Evolutionary conservation across 108 stramenopile species (phyloP), one percentile per base, ranked within the genome.

Genomic region (Conticribra guillardii): DNA sequence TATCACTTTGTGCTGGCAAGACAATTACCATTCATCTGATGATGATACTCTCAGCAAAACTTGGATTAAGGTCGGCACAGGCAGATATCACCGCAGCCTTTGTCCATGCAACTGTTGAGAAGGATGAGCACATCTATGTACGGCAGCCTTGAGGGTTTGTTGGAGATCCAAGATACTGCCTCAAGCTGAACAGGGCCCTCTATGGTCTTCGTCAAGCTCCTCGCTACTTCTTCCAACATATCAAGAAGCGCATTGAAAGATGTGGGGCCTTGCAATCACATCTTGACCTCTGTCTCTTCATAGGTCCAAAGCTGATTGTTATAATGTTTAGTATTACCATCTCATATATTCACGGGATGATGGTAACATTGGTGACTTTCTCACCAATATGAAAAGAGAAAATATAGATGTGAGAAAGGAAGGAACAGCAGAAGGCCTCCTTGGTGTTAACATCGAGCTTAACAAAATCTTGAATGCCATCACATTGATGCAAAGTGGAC

Each of bases 271-370:
- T 55, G 69, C 61, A 63, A n/a, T 50, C 66, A 7, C 30, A 51
- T 0, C 11, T 60, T 0, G 84, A 82, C 47, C 80, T 71, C 14
- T 87, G 85, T 37, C 60, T 87, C 32, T 77, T 84, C 27, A 16
- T 71, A 21, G 37, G 54, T 1, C 31, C 44, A 2, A 56, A 56
- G 4, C 22, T 80, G 0, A 60, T 84, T 19, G 41, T 69, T 17
- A 34, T 84, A 1, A 7, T 62, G 0, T 86, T n/a, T n/a, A n/a
- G n/a, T n/a, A n/a, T n/a, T n/a, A n/a, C n/a, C n/a, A n/a, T n/a
- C n/a, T n/a, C n/a, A n/a, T n/a, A n/a, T n/a, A n/a, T n/a, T n/a
- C n/a, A n/a, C n/a, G n/a, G n/a, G n/a, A n/a, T n/a, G n/a, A n/a
- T n/a, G n/a, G n/a, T n/a, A n/a, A n/a, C n/a, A n/a, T n/a, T n/a